phyloP scores from a whole-genome alignment of 371 early-diverging fungal genomes.

The Mucor ambiguus region DNA sequence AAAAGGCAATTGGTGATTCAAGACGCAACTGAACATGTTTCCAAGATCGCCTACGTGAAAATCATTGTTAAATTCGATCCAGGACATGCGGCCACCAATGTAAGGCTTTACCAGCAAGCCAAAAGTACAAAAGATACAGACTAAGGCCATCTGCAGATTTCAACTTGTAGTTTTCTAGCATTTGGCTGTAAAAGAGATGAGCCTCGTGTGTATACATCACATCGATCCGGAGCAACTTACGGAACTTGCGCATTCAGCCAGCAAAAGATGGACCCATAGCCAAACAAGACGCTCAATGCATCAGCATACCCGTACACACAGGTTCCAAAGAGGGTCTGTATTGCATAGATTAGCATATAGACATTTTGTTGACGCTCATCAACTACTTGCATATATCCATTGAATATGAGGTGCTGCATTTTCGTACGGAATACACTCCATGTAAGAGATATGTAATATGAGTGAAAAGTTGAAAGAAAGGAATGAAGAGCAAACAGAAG shows the following conservation, averaged over 20 bases:
- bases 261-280: conserved; percentile 29
- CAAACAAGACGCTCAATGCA: conserved; percentile 25
- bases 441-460: neutral
- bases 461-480: neutral
- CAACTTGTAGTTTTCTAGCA: conserved; percentile 55
- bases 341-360: neutral
- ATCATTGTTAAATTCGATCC: neutral
- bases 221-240: conserved; percentile 17
- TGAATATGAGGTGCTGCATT: conserved; percentile 14
- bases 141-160: conserved; percentile 57
- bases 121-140: conserved; percentile 60
- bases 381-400: conserved; percentile 27
- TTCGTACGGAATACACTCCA: conserved; percentile 19
- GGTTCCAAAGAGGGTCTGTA: conserved; percentile 23
- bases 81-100: neutral
- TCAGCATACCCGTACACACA: conserved; percentile 29
- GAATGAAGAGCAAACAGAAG: neutral
- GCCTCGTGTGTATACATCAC: neutral
- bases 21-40: conserved; percentile 70
- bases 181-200: conserved; percentile 41
- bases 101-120: conserved; percentile 58
- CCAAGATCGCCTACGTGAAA: conserved; percentile 61
- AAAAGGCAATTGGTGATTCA: conserved; percentile 52
- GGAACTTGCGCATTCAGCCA: conserved; percentile 36
- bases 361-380: neutral